Conservation (phyloP, 768 basidiomycete species). For the Trametes villosa region DNA sequence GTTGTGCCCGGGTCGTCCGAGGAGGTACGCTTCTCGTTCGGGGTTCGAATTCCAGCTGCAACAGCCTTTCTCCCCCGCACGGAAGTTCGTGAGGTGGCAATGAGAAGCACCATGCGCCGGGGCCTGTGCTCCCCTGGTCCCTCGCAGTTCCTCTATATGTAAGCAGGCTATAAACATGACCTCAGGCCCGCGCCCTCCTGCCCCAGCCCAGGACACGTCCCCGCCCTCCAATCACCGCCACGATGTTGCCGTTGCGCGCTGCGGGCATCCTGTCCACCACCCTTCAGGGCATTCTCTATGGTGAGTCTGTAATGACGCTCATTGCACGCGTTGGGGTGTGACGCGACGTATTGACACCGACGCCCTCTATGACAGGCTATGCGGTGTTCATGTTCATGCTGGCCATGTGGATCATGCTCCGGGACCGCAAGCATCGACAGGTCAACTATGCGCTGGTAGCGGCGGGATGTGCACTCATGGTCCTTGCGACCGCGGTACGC, state of each 20-base stretch:
- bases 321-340: background rate
- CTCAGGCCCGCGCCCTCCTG: background rate
- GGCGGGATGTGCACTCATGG: conserved; percentile 23
- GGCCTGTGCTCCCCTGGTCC: background rate
- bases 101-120: conserved; percentile 10
- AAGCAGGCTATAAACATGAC: background rate
- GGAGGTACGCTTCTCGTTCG: background rate
- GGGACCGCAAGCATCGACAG: conserved; percentile 18
- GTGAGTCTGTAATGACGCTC: no score
- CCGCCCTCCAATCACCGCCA: background rate
- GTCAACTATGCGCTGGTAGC: conserved; percentile 25
- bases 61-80: background rate
- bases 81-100: background rate
- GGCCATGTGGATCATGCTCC: conserved; percentile 30
- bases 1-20: background rate
- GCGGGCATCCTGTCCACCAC: conserved; percentile 28
- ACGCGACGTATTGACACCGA: background rate
- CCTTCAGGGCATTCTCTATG: conserved; percentile 29
- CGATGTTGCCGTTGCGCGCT: conserved; percentile 14
- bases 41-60: background rate
- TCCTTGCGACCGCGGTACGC: conserved; percentile 26
- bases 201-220: background rate
- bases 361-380: conserved; percentile 18
- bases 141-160: conserved; percentile 5
- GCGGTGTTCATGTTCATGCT: conserved; percentile 31